Evolutionary conservation across 495 filamentous ascomycete genomes (phyloP), one percentile per base, ranked within the genome.

Genomic region (Amphirosellinia nigrospora): DNA sequence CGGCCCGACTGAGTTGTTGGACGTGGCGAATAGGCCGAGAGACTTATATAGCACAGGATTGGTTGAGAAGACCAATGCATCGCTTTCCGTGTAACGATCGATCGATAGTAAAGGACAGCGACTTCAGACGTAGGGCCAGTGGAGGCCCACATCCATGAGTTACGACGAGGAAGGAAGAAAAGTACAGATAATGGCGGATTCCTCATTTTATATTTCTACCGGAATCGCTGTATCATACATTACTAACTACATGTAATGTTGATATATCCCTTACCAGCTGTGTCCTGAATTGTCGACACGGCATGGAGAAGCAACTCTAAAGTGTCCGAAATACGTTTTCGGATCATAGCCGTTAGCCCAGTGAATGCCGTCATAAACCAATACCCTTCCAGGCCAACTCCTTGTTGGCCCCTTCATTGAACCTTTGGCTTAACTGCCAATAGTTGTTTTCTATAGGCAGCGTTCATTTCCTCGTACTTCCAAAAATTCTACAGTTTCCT

Each of bases 191-290:
- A 30, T 46, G 21, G 59, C 23, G 19, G 43, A 50, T 28, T 15
- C 30, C 13, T 21, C 39, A 50, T 7, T 64, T 50, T 52, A 65
- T 65, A 21, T 30, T 23, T 65, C 34, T 53, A 53, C n/a, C 46
- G 19, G 10, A 28, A 50, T 28, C 30, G 21, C 9, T 41, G 11
- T 34, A 43, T 34, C 45, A 41, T 53, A 39, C 63, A 53, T 23
- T 1, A 50, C 28, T 26, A 32, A n/a, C 46, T 52, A 9, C 4
- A 39, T 28, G 34, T 36, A 53, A 53, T 65, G 46, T 46, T 26
- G 10, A 64, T 30, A 34, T 48, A 50, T 48, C 23, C 63, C 63
- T 34, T 15, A 39, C 28, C n/a, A 13, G n/a, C 34, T 36, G 11
- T 65, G 63, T 64, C 45, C 63, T 53, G 30, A 65, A 38, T 13